Percentiles rank a stretch among this genome's conserved stretches.
These are phyloP conservation scores for Komagataella mondaviorum DNA, from an alignment of 805 yeast genomes.

Conservation along the genomic window DNA sequence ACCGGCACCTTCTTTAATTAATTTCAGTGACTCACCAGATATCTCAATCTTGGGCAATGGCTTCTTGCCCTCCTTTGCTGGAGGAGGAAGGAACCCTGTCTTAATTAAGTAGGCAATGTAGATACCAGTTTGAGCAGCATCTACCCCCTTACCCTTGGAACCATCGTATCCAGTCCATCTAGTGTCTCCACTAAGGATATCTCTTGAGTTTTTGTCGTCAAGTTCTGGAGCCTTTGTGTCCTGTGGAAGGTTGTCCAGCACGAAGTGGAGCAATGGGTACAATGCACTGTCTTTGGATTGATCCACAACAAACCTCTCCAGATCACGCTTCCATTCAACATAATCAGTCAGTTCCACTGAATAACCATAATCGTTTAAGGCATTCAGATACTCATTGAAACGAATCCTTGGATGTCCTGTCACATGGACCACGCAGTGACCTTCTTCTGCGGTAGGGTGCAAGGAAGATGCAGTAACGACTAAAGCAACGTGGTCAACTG, in stretches of 20 bases:
- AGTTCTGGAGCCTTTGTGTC: constrained; percentile 92
- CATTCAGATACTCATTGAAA: constrained; percentile 61
- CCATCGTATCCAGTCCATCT: constrained; percentile 53
- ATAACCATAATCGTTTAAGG: constrained; percentile 64
- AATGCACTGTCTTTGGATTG: constrained; percentile 72
- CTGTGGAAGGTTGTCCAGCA: constrained; percentile 81
- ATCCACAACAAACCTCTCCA: constrained; percentile 69
- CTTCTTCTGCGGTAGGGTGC: constrained; percentile 34
- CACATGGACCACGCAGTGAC: constrained; percentile 71
- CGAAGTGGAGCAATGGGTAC: constrained; percentile 89
- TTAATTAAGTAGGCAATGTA: constrained; percentile 72
- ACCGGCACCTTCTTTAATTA: constrained; percentile 57
- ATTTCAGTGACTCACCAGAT: constrained; percentile 38
- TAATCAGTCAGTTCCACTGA: constrained; percentile 49
- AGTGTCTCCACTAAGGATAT: constrained; percentile 49
- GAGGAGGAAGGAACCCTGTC: constrained; percentile 67
- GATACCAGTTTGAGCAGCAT: constrained; percentile 46
- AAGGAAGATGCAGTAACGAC: constrained; percentile 76
- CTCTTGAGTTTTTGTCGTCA: constrained; percentile 74
- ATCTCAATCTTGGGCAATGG: constrained; percentile 45
- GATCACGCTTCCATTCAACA: constrained; percentile 60
- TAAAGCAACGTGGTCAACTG: constrained; percentile 96
- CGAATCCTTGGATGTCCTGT: constrained; percentile 91
- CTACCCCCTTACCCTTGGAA: constrained; percentile 68
- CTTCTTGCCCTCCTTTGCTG: constrained; percentile 27